phyloP scores from a whole-genome alignment of 169 alveolate species.

The Plasmodium vinckei region DNA sequence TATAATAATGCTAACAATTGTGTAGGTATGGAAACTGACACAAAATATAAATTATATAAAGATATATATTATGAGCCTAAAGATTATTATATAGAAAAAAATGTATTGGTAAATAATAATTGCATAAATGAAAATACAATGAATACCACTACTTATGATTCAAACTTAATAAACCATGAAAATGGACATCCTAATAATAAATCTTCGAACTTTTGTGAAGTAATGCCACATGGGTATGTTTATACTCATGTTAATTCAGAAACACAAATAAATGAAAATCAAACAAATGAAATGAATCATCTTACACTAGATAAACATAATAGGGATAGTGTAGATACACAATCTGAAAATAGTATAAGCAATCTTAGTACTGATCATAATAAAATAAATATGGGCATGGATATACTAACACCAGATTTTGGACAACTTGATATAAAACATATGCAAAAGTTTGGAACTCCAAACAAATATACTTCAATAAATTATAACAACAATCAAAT shows the following conservation, averaged over 20 bases:
- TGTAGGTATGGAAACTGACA: background rate
- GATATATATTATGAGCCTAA: background rate
- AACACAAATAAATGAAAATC: no score
- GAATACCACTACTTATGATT: background rate
- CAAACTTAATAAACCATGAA: background rate
- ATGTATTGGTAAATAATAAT: background rate
- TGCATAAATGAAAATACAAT: background rate
- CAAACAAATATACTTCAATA: no score
- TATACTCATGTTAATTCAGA: no score
- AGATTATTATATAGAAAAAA: background rate
- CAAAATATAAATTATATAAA: background rate
- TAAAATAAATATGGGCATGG: no score
- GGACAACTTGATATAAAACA: no score
- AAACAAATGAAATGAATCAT: no score
- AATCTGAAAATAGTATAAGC: no score
- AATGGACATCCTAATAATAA: background rate
- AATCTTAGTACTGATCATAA: no score
- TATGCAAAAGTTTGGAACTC: no score
- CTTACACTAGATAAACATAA: background rate
- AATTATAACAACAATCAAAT: no score
- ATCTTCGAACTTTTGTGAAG: background rate
- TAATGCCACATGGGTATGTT: no score
- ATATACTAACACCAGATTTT: no score
- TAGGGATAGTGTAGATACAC: background rate
- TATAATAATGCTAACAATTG: conserved; percentile 1